Base-by-base conservation (phyloP, 108 stramenopile genomes). In the Nannochloropsis salina region DNA sequence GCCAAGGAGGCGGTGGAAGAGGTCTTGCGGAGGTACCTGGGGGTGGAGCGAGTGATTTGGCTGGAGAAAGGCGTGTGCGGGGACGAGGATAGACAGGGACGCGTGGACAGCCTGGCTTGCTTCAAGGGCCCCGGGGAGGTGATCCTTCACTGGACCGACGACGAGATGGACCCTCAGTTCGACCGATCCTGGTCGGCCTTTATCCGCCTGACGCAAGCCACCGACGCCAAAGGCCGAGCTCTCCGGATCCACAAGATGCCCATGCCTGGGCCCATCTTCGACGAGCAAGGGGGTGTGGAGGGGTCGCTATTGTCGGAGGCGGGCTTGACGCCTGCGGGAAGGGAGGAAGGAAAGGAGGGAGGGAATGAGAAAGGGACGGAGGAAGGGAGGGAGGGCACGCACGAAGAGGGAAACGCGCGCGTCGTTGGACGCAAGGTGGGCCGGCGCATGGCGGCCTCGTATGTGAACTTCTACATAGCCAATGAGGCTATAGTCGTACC, bases 391-490 rank as follows among this genome's bases (percentile, higher is more conserved):
- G 44, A 43, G 82, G 86, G 82, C 61, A 86, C 15, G 51, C 84
- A 21, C 40, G 82, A 44, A 44, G 42, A 44, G 44, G 20, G n/a
- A 5, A 22, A 80, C 12, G 41, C 44, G 40, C 45, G 81, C 10
- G 82, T 51, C 2, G 82, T 81, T 15, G 81, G 80, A 31, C 74
- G 93, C 44, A 42, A 82, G 9, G 89, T 82, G 42, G 93, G 92
- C 21, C 86, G 88, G 51, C 41, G 91, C 20, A 89, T 94, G 83
- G 93, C 94, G 12, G 94, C 90, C 8, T 93, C 92, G 1, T 95
- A 95, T 83, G 86, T 94, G 10, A 95, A 95, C 82, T 95, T 93
- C 86, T 95, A 95, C 84, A 89, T 95, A 82, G 92, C 93, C 51
- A 94, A 94, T 82, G 85, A 87, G 5, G 93, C 90, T 6, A 90